Percentiles rank a stretch among this genome's conserved stretches.
phyloP scores from a whole-genome alignment of 2,329 filamentous ascomycete species.

The Xylaria sp. region DNA sequence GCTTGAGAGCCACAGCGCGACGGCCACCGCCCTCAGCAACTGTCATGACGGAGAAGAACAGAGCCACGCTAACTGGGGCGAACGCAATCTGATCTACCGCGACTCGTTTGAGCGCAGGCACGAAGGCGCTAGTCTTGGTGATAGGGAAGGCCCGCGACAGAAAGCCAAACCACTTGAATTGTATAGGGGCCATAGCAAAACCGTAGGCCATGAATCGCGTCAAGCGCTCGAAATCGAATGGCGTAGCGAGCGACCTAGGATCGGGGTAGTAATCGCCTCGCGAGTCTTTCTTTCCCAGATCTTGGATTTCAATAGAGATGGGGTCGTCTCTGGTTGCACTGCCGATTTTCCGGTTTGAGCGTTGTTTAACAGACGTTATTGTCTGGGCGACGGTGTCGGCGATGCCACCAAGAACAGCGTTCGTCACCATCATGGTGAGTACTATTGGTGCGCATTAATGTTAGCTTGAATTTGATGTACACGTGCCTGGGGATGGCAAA shows the following conservation, averaged over 20 bases:
- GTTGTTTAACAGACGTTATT: slow-evolving; percentile 83
- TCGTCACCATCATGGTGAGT: slow-evolving; percentile 98
- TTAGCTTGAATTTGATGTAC: slow-evolving; percentile 11
- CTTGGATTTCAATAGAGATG: slow-evolving; percentile 87
- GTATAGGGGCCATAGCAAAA: slow-evolving; percentile 93
- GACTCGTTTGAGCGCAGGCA: slow-evolving; percentile 87
- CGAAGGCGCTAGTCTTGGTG: slow-evolving; percentile 77
- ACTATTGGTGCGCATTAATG: slow-evolving; percentile 62
- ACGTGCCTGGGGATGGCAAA: not conserved
- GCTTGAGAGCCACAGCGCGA: slow-evolving; percentile 82
- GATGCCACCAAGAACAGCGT: slow-evolving; percentile 92
- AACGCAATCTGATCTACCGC: slow-evolving; percentile 94
- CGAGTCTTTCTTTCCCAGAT: slow-evolving; percentile 84
- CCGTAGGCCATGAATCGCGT: slow-evolving; percentile 97
- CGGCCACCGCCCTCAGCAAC: slow-evolving; percentile 90
- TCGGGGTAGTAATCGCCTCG: slow-evolving; percentile 74
- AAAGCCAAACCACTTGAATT: slow-evolving; percentile 96
- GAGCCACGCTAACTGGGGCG: slow-evolving; percentile 84
- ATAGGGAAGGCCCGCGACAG: slow-evolving; percentile 85
- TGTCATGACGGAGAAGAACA: slow-evolving; percentile 97
- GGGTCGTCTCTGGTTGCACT: slow-evolving; percentile 71
- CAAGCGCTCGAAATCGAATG: slow-evolving; percentile 95
- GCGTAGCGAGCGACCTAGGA: slow-evolving; percentile 73
- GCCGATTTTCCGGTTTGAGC: slow-evolving; percentile 71
- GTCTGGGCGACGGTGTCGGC: slow-evolving; percentile 96